A percentile compares a stretch with the other conserved stretches of the same genome.
These are phyloP conservation scores for Mimosa pudica DNA, from an alignment of 306 rosid species.

Conservation along the genomic window DNA sequence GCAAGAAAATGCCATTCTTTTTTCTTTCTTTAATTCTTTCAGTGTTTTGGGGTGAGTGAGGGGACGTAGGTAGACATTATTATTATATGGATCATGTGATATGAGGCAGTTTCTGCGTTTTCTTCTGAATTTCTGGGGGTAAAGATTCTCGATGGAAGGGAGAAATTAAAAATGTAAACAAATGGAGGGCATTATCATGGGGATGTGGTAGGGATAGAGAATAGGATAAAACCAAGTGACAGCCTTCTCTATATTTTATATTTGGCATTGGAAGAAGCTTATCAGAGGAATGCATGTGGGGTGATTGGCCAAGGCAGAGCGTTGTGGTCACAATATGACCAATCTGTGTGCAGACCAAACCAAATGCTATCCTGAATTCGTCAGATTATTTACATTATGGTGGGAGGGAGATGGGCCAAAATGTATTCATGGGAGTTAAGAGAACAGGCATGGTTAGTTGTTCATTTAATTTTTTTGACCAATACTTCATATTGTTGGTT, in stretches of 20 bases:
- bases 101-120: constrained; percentile 25
- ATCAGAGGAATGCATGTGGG: constrained; percentile 67
- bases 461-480: neutral
- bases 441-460: neutral
- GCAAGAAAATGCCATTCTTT: constrained; percentile 24
- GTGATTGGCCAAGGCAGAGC: constrained; percentile 40
- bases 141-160: constrained; percentile 44
- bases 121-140: constrained; percentile 30
- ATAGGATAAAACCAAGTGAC: constrained; percentile 35
- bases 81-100: constrained; percentile 26
- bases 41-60: neutral
- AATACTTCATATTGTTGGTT: neutral
- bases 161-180: constrained; percentile 31
- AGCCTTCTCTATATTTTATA: constrained; percentile 30
- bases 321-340: constrained; percentile 56
- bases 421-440: neutral
- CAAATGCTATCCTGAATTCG: constrained; percentile 35
- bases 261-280: constrained; percentile 39
- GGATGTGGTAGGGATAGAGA: constrained; percentile 45
- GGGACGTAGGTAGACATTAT: constrained; percentile 19
- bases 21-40: neutral
- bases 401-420: neutral
- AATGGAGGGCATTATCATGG: constrained; percentile 49
- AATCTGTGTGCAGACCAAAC: constrained; percentile 32
- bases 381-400: constrained; percentile 21